These are phyloP conservation scores for Aspergillus sp. DNA, from an alignment of 2,329 filamentous ascomycete genomes.

Conservation along the genomic window DNA sequence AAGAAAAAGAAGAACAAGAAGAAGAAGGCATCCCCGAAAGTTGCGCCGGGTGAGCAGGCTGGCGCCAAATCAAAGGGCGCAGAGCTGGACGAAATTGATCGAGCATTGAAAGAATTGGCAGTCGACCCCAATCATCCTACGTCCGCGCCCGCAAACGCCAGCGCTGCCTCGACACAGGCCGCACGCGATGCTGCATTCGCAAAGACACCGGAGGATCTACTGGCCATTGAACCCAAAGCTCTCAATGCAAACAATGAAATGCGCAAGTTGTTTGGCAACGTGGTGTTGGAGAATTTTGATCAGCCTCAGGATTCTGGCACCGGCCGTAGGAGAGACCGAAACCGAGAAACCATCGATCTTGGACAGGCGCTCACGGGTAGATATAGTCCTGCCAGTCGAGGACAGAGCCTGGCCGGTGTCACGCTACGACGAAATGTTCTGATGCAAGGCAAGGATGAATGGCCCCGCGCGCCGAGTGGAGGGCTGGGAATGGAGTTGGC, in stretches of 20 bases:
- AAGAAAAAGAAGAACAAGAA: slow-evolving; percentile 65
- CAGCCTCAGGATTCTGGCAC: slow-evolving; percentile 45
- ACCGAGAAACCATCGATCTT: slow-evolving; percentile 48
- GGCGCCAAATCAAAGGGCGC: slow-evolving; percentile 23
- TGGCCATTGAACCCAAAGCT: slow-evolving; percentile 67
- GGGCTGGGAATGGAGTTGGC: slow-evolving; percentile 79
- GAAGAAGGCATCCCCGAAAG: slow-evolving; percentile 48
- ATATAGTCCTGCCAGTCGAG: slow-evolving; percentile 55
- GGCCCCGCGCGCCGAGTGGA: slow-evolving; percentile 75
- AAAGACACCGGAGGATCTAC: slow-evolving; percentile 50
- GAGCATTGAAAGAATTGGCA: slow-evolving; percentile 60
- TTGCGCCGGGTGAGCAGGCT: slow-evolving; percentile 21
- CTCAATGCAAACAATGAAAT: slow-evolving; percentile 91
- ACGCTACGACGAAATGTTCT: slow-evolving; percentile 77
- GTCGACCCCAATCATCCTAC: slow-evolving; percentile 32
- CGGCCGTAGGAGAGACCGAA: slow-evolving; percentile 56
- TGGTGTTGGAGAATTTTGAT: slow-evolving; percentile 60
- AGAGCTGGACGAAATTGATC: slow-evolving; percentile 65
- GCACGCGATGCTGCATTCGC: slow-evolving; percentile 32
- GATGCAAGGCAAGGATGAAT: slow-evolving; percentile 81
- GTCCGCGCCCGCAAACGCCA: slow-evolving; percentile 14
- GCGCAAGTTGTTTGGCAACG: slow-evolving; percentile 69
- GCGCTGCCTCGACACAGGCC: slow-evolving; percentile 35
- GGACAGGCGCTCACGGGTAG: slow-evolving; percentile 57
- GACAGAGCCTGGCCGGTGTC: slow-evolving; percentile 67